Percentiles rank a stretch among this genome's conserved stretches.
phyloP scores from a whole-genome alignment of 2,329 filamentous ascomycete species.

The Tolypocladium nubicola region DNA sequence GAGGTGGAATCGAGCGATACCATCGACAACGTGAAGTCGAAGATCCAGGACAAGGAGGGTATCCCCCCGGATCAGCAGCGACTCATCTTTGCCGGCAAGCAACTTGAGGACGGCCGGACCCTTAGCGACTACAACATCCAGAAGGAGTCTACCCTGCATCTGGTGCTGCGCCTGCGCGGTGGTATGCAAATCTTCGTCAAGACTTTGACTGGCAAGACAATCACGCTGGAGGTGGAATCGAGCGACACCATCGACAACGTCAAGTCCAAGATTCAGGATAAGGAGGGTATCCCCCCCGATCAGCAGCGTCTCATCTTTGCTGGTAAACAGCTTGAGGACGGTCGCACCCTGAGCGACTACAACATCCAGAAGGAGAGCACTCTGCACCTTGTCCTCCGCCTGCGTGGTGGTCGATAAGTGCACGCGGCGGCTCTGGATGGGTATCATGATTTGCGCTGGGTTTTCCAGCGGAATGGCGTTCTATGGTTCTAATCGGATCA shows the following conservation, averaged over 20 bases:
- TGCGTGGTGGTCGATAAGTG: conserved; percentile 61
- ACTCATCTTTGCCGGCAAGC: conserved; percentile 88
- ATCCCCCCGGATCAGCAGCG: conserved; percentile 94
- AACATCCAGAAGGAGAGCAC: conserved; percentile 94
- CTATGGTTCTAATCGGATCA: conserved; percentile 8
- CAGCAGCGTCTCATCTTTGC: conserved; percentile 95
- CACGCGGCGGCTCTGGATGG: conserved; percentile 3
- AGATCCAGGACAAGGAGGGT: conserved; percentile 90
- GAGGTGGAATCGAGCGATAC: conserved; percentile 86
- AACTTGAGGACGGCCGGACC: conserved; percentile 84
- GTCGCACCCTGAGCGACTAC: conserved; percentile 82
- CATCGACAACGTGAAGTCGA: conserved; percentile 88
- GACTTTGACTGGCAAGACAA: conserved; percentile 88
- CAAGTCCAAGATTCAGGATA: conserved; percentile 96
- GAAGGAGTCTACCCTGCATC: conserved; percentile 73
- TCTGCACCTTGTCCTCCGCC: conserved; percentile 76
- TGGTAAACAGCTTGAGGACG: conserved; percentile 92
- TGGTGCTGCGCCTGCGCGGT: conserved; percentile 73
- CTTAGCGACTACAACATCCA: conserved; percentile 96
- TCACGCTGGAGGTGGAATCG: conserved; percentile 82
- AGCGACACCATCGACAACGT: conserved; percentile 94
- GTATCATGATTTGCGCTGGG: conserved; percentile 58
- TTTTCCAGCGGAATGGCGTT: conserved; percentile 48
- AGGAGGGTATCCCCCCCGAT: conserved; percentile 94
- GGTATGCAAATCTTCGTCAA: conserved; percentile 73